phyloP scores from a whole-genome alignment of 2,329 filamentous ascomycete genomes.

The Xylaria sp. region DNA sequence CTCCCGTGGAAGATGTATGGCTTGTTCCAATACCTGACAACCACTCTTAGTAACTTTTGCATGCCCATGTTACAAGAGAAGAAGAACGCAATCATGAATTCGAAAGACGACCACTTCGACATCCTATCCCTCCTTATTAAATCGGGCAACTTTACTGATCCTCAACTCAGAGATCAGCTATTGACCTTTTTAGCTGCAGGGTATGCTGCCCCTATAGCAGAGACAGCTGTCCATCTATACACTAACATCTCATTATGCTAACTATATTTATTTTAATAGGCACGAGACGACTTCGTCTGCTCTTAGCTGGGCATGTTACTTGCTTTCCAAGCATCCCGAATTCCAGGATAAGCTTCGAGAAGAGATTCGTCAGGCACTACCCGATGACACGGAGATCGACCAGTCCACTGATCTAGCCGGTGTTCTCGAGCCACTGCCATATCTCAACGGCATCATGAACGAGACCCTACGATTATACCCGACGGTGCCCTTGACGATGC shows the following conservation, averaged over 20 bases:
- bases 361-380: conserved; percentile 66
- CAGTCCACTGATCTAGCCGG: conserved; percentile 53
- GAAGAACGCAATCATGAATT: conserved; percentile 54
- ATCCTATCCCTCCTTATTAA: conserved; percentile 69
- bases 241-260: conserved; percentile 54
- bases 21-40: conserved; percentile 51
- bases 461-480: conserved; percentile 64
- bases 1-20: conserved; percentile 60
- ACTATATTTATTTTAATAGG: conserved; percentile 34
- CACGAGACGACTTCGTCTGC: conserved; percentile 74
- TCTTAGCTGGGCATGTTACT: conserved; percentile 70
- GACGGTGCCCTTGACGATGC: conserved; percentile 72
- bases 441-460: conserved; percentile 74
- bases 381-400: conserved; percentile 43
- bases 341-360: conserved; percentile 68
- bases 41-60: conserved; percentile 54
- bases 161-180: conserved; percentile 63
- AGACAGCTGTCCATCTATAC: neutral
- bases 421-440: conserved; percentile 71
- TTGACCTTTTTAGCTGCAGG: conserved; percentile 66
- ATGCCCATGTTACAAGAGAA: conserved; percentile 60
- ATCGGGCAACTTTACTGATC: conserved; percentile 62
- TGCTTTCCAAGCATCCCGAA: conserved; percentile 67
- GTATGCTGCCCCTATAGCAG: conserved; percentile 51
- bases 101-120: conserved; percentile 63